phyloP scores from a whole-genome alignment of 2,329 filamentous ascomycete genomes.

The Sclerotinia nivalis region DNA sequence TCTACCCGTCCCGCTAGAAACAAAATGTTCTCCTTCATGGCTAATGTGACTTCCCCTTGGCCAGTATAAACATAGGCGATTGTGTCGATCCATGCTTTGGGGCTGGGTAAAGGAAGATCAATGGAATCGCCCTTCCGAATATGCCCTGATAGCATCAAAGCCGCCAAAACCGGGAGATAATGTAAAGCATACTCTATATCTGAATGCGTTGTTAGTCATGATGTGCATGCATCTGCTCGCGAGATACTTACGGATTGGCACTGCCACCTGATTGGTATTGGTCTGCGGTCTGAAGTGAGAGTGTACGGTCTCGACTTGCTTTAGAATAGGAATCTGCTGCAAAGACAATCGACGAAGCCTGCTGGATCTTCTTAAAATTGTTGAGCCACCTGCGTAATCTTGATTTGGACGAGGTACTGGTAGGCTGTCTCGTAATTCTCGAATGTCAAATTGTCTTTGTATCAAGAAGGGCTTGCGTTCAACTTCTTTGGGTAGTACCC shows the following conservation, averaged over 20 bases:
- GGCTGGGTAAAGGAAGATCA: constrained; percentile 59
- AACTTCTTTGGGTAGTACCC: constrained; percentile 46
- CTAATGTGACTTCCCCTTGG: constrained; percentile 48
- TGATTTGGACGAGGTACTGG: constrained; percentile 33
- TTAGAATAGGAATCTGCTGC: constrained; percentile 10
- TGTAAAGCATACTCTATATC: constrained; percentile 52
- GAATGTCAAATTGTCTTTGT: constrained; percentile 52
- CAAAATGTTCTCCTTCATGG: constrained; percentile 54
- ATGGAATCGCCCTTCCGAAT: constrained; percentile 55
- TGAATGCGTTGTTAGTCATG: constrained; percentile 34
- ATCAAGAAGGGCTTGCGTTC: constrained; percentile 51
- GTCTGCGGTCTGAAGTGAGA: background rate
- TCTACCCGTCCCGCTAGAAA: constrained; percentile 52
- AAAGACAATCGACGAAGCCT: constrained; percentile 30
- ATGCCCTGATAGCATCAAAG: constrained; percentile 55
- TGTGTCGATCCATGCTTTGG: constrained; percentile 57
- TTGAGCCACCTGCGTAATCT: background rate
- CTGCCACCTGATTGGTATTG: constrained; percentile 33
- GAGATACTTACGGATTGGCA: constrained; percentile 51
- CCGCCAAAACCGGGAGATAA: constrained; percentile 55
- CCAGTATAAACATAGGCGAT: constrained; percentile 58
- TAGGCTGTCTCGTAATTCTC: constrained; percentile 48
- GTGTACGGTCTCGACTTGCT: constrained; percentile 20
- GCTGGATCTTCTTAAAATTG: constrained; percentile 28
- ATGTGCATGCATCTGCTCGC: background rate